Percentiles rank a stretch among this genome's conserved stretches.
Evolutionary conservation across 331 rosid species (phyloP).

Genomic region (Malus hybrid): DNA sequence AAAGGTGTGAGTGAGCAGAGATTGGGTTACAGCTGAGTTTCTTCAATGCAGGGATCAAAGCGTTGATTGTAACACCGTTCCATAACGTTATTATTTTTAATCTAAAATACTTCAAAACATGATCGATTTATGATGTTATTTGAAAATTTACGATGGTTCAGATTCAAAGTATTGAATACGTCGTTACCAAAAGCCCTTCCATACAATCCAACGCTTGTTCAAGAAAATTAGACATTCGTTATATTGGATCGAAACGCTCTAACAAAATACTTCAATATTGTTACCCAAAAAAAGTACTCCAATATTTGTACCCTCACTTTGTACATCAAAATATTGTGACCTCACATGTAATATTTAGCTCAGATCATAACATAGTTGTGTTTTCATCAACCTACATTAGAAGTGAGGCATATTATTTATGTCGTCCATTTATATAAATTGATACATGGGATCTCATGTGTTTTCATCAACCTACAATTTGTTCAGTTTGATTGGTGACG

Average conservation of each 20-base stretch:
- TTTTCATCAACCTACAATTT: too few relatives aligned
- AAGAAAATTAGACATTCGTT: background rate
- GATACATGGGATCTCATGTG: background rate
- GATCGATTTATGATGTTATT: too few relatives aligned
- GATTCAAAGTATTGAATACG: too few relatives aligned
- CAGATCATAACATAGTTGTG: too few relatives aligned
- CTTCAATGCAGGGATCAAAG: constrained; percentile 26
- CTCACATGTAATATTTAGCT: background rate
- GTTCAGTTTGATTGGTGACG: background rate
- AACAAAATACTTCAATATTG: too few relatives aligned
- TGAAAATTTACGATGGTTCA: too few relatives aligned
- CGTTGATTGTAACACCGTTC: background rate
- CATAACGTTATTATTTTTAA: too few relatives aligned
- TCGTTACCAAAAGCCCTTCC: background rate
- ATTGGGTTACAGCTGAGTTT: constrained; percentile 51
- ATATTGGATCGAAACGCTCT: background rate
- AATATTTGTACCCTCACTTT: too few relatives aligned
- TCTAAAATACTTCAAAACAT: too few relatives aligned
- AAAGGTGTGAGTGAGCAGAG: background rate
- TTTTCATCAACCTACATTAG: too few relatives aligned
- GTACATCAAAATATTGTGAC: background rate
- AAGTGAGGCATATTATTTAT: too few relatives aligned
- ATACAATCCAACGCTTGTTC: background rate
- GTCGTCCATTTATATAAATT: background rate
- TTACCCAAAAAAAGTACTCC: too few relatives aligned